A percentile compares a stretch with the other conserved stretches of the same genome.
Evolutionary conservation across 139 green algal genomes (phyloP).

Genomic region (Auxenochlorella protothecoides): DNA sequence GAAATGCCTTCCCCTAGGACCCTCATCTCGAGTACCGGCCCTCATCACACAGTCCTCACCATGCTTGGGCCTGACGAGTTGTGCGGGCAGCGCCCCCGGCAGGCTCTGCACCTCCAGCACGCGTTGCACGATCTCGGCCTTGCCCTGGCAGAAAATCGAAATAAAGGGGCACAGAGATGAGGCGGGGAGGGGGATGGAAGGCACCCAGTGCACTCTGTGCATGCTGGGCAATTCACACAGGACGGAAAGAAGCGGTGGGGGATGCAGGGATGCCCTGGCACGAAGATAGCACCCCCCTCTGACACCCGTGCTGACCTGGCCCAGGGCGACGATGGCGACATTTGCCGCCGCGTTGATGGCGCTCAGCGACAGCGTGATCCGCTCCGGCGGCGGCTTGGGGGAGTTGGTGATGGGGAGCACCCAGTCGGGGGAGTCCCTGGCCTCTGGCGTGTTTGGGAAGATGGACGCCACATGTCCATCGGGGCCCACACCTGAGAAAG

Average conservation of each 20-base stretch:
- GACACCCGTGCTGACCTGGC: conserved; percentile 2
- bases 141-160: conserved; percentile 19
- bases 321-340: conserved; percentile 31
- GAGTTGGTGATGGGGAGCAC: conserved; percentile 81
- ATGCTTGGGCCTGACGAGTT: conserved; percentile 66
- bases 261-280: too few species aligned
- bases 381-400: conserved; percentile 90
- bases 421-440: conserved; percentile 40
- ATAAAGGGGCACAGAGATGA: neutral
- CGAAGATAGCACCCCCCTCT: too few species aligned
- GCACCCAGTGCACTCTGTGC: too few species aligned
- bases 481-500: conserved; percentile 63
- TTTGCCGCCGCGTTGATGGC: conserved; percentile 71
- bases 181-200: too few species aligned
- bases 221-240: too few species aligned
- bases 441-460: conserved; percentile 78
- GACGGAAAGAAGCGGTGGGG: too few species aligned
- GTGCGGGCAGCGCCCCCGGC: conserved; percentile 74
- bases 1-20: too few species aligned
- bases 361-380: conserved; percentile 88
- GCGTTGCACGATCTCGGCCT: conserved; percentile 81
- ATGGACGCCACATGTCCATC: conserved; percentile 95
- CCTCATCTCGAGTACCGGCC: conserved; percentile 1
- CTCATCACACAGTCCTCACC: conserved; percentile 45
- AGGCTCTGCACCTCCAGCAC: conserved; percentile 78